Evolutionary conservation across 2,329 filamentous ascomycete species (phyloP), one percentile per base, ranked within the genome.

Genomic region (Alternaria hordeiaustralica): DNA sequence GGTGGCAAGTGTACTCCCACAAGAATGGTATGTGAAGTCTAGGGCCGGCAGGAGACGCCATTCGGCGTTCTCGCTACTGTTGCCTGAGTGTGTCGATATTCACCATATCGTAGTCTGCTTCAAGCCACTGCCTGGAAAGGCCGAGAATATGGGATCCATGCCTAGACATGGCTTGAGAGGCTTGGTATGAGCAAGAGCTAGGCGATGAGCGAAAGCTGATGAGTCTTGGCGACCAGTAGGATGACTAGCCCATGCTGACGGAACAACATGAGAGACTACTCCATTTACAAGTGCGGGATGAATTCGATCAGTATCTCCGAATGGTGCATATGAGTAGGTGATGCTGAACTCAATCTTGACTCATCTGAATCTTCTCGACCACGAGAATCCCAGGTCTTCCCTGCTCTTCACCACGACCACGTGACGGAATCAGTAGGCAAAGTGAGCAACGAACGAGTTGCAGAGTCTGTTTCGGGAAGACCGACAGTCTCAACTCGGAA

Each of bases 141-240:
- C 53, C 33, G 41, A 23, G 41, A 30, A 26, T 15, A 45, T 45
- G 57, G 54, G 46, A 60, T 43, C 58, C 18, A 57, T 55, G 54
- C 55, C 43, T 25, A 41, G 33, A 13, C 15, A 60, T 43, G 30
- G 53, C 63, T 67, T 59, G 53, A 45, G 28, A 62, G 56, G 53
- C 62, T 53, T 63, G 59, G 21, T 53, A 25, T 18, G 15, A 55
- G 33, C 43, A 60, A 49, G 56, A 25, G 12, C 60, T 50, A 55
- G 47, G 28, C n/a, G 54, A 46, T 56, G 18, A 36, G 28, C 28
- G 28, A 47, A 36, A 46, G 44, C 18, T 46, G 54, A 12, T 15
- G 43, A 47, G 21, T 23, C 43, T 56, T 56, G 18, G 55, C 26
- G 30, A 21, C n/a, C 50, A 55, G 41, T 43, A 57, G 60, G 36